Evolutionary conservation across 495 filamentous ascomycete species (phyloP), one percentile per base, ranked within the genome.

Genomic region (Penicillium lividum): DNA sequence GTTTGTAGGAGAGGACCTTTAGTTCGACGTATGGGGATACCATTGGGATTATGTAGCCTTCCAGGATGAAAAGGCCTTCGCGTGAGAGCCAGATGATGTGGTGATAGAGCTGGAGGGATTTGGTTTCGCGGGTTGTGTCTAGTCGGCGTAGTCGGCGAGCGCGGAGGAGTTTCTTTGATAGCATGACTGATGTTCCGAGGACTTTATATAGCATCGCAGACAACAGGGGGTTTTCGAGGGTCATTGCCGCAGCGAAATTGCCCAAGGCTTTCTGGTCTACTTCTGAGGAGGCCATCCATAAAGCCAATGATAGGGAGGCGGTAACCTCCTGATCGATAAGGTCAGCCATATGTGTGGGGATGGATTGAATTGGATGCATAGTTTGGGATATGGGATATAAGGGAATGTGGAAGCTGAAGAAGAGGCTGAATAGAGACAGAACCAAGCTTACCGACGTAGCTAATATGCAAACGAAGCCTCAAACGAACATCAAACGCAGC

Each of bases 181-280:
- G 82, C 66, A 96, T 87, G 48, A 95, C 90, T 9, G 92, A 94
- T 13, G 97, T 84, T 0, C 94, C 94, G 4, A 98, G 83, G 46
- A 98, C 83, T 71, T 92, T 93, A 74, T 91, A 97, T 47, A 98
- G 83, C 66, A 88, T 87, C 15, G 84, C 78, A 13, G 92, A 89
- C 43, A 98, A 84, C 5, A 89, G 79, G 10, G 89, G 85, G 66
- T 90, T 92, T 62, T 88, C 83, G 44, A 80, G 72, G 62, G 84
- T 81, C 59, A 87, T 92, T 36, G 82, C 77, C 71, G 85, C 88
- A 61, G 94, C 93, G 63, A 95, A 88, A 64, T 84, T 84, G 71
- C 90, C 92, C 63, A 98, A 81, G 74, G 92, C 96, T 77, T 97
- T 98, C 77, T 97, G 92, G 72, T 98, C 94, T 45, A 98, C 90